Conservation (phyloP, 192 early-diverging fungal genomes). For the Gaertneriomyces sp. region DNA sequence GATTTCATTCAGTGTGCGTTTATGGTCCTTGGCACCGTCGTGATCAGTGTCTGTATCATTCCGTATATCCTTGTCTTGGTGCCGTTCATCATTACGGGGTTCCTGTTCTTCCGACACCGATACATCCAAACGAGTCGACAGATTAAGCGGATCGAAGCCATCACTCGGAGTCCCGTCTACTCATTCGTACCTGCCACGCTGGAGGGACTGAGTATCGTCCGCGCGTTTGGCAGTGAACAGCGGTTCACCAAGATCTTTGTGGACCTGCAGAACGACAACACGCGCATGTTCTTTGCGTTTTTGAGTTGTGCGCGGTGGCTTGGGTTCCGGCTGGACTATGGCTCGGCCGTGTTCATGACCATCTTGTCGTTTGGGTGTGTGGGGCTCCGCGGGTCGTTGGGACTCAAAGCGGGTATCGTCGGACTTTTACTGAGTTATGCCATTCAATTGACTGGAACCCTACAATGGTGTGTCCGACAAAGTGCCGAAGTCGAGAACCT, state of each 20-base stretch:
- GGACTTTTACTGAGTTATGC: conserved; percentile 52
- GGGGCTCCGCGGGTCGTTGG: conserved; percentile 36
- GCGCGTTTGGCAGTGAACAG: conserved; percentile 56
- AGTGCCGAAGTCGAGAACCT: conserved; percentile 47
- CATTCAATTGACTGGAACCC: conserved; percentile 50
- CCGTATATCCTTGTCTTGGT: conserved; percentile 56
- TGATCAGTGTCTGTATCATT: conserved; percentile 59
- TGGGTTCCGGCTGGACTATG: conserved; percentile 49
- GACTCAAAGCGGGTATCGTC: conserved; percentile 45
- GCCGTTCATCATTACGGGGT: conserved; percentile 41
- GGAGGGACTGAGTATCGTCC: conserved; percentile 67
- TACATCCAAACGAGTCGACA: conserved; percentile 61
- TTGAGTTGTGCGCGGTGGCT: conserved; percentile 46
- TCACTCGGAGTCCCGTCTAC: conserved; percentile 64
- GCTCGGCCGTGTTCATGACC: conserved; percentile 48
- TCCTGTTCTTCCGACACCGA: conserved; percentile 45
- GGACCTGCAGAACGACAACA: conserved; percentile 56
- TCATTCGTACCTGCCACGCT: conserved; percentile 57
- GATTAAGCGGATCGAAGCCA: conserved; percentile 66
- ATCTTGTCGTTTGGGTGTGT: conserved; percentile 47
- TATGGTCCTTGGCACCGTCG: conserved; percentile 61
- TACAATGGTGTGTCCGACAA: conserved; percentile 50
- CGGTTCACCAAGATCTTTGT: conserved; percentile 56
- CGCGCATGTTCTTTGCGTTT: conserved; percentile 53
- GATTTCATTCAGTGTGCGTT: conserved; percentile 60